Conservation (phyloP, 2,329 filamentous ascomycete species). For the Fusarium humuli region DNA sequence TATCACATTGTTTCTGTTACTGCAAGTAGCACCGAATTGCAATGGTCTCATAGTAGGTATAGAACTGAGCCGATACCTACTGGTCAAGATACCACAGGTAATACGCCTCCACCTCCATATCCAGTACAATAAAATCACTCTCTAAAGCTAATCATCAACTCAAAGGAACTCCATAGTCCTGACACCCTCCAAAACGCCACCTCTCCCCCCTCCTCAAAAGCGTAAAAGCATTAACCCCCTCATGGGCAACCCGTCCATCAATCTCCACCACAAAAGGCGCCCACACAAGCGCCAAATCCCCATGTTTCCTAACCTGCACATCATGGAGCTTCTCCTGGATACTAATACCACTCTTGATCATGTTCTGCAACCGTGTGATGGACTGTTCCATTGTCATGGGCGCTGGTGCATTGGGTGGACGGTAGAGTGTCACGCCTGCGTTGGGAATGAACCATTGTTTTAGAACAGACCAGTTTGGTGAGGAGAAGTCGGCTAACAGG, state of each 20-base stretch:
- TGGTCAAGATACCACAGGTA: not conserved
- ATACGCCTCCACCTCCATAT: too few relatives aligned
- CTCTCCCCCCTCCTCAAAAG: not conserved
- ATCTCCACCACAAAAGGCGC: slow-evolving; percentile 29
- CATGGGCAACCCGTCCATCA: not conserved
- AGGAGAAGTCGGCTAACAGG: slow-evolving; percentile 19
- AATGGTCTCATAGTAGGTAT: too few relatives aligned
- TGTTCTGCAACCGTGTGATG: slow-evolving; percentile 10
- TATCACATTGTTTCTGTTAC: too few relatives aligned
- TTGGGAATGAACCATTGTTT: slow-evolving; percentile 19
- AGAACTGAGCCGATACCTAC: not conserved
- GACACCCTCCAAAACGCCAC: slow-evolving; percentile 22
- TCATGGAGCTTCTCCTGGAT: slow-evolving; percentile 18
- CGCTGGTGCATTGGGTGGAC: slow-evolving; percentile 1
- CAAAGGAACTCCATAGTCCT: slow-evolving; percentile 6
- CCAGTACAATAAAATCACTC: not conserved
- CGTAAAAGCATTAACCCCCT: slow-evolving; percentile 11
- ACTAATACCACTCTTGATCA: slow-evolving; percentile 4
- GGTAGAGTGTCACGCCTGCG: slow-evolving; percentile 7
- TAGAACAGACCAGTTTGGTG: slow-evolving; percentile 10
- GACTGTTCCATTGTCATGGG: slow-evolving; percentile 30
- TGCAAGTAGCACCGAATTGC: too few relatives aligned
- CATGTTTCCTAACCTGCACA: slow-evolving; percentile 3
- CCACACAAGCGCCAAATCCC: slow-evolving; percentile 21
- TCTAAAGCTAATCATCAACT: too few relatives aligned